phyloP scores from a whole-genome alignment of 2,329 filamentous ascomycete genomes.

The Aspergillus brunneoviolaceus region DNA sequence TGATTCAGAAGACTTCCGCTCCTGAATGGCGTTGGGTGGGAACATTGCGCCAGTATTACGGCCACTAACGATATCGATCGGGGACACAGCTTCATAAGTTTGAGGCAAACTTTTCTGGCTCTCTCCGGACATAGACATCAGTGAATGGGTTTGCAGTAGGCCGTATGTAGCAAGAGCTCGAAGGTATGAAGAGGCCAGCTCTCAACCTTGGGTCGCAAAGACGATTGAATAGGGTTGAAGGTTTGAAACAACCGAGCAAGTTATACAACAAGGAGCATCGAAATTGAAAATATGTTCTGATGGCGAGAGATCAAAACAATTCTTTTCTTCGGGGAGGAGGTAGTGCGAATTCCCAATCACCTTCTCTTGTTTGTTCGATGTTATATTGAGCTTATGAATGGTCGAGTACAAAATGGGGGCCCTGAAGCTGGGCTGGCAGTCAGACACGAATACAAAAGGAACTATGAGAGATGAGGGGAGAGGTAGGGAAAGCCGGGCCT shows the following conservation, averaged over 20 bases:
- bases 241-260: neutral
- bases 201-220: conserved; percentile 19
- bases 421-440: neutral
- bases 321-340: too few relatives aligned
- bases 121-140: conserved; percentile 28
- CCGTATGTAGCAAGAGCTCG: conserved; percentile 9
- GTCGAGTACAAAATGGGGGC: neutral
- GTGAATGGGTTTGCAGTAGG: neutral
- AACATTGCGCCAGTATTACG: conserved; percentile 33
- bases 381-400: neutral
- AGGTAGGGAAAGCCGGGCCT: conserved; percentile 13
- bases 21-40: conserved; percentile 25
- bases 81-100: conserved; percentile 39
- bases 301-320: too few relatives aligned
- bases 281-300: too few relatives aligned
- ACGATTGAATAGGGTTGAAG: neutral
- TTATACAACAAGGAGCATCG: neutral
- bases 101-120: conserved; percentile 29
- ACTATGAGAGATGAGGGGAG: conserved; percentile 18
- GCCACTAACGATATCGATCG: conserved; percentile 38
- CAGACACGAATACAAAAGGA: conserved; percentile 19
- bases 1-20: conserved; percentile 33
- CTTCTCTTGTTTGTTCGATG: neutral
- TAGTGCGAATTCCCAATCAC: too few relatives aligned
- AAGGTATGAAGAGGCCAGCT: conserved; percentile 37